phyloP scores from a whole-genome alignment of 225 moss, liverwort and hornwort species.

The Bryum argenteum region DNA sequence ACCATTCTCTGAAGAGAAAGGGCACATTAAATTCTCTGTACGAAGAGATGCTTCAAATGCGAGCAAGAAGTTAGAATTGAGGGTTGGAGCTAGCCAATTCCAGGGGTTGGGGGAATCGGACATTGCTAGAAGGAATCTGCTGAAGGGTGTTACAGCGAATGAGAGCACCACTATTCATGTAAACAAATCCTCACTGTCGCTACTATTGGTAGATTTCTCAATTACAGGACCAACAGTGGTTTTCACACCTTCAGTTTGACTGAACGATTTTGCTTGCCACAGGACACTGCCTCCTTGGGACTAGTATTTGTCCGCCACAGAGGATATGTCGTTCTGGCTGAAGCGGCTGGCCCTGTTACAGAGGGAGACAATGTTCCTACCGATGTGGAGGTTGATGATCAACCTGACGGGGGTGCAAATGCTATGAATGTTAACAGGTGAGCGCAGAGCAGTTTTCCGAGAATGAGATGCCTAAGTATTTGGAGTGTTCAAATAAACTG shows the following conservation, averaged over 20 bases:
- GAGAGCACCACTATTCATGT: conserved; percentile 77
- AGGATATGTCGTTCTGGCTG: conserved; percentile 58
- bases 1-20: conserved; percentile 33
- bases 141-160: conserved; percentile 72
- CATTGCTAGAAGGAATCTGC: conserved; percentile 57
- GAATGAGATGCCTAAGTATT: too few species aligned
- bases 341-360: conserved; percentile 51
- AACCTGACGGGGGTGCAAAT: conserved; percentile 66
- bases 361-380: conserved; percentile 31
- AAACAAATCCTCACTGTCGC: conserved; percentile 12
- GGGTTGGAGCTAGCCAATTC: conserved; percentile 41
- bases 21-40: conserved; percentile 44
- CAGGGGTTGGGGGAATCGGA: conserved; percentile 41
- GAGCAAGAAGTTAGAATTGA: conserved; percentile 52
- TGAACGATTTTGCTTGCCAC: conserved; percentile 10
- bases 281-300: conserved; percentile 68
- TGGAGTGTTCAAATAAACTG: too few species aligned
- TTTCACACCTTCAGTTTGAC: neutral
- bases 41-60: conserved; percentile 50
- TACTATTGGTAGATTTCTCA: neutral
- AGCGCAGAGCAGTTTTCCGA: neutral
- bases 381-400: conserved; percentile 59
- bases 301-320: conserved; percentile 61
- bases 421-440: conserved; percentile 70
- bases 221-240: neutral